These are phyloP conservation scores for Batrachochytrium dendrobatidis DNA, from an alignment of 371 early-diverging fungal species.

Conservation along the genomic window DNA sequence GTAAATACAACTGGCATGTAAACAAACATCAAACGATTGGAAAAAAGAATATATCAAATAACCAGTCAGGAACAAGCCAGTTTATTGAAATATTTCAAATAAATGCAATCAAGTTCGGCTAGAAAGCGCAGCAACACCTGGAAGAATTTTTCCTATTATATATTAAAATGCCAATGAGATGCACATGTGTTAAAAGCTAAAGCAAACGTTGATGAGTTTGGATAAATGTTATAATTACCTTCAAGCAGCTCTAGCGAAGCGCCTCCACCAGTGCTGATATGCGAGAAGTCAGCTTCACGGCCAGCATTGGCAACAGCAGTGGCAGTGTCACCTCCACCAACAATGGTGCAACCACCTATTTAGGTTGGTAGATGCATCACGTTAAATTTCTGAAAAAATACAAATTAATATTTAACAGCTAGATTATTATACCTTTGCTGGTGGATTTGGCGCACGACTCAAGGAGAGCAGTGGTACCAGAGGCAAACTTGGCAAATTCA, in stretches of 20 bases:
- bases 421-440: constrained; percentile 60
- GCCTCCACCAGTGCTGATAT: constrained; percentile 98
- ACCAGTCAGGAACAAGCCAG: not conserved
- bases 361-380: not conserved
- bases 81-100: not conserved
- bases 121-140: constrained; percentile 87
- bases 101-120: not conserved
- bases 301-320: constrained; percentile 91
- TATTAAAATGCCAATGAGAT: not conserved
- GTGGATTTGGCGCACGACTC: constrained; percentile 84
- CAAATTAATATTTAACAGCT: too few relatives aligned
- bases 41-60: not conserved
- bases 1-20: not conserved
- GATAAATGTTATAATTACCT: constrained; percentile 45
- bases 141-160: constrained; percentile 50
- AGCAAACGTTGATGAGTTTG: not conserved
- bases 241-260: constrained; percentile 94
- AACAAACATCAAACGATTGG: not conserved
- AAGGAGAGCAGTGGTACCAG: constrained; percentile 80
- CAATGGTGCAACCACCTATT: constrained; percentile 38
- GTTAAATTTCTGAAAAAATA: too few relatives aligned
- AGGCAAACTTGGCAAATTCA: constrained; percentile 90
- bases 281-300: constrained; percentile 79
- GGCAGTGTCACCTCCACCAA: constrained; percentile 98
- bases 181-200: not conserved